These are phyloP conservation scores for Plasmodium adleri DNA, from an alignment of 169 alveolate genomes.

Conservation along the genomic window DNA sequence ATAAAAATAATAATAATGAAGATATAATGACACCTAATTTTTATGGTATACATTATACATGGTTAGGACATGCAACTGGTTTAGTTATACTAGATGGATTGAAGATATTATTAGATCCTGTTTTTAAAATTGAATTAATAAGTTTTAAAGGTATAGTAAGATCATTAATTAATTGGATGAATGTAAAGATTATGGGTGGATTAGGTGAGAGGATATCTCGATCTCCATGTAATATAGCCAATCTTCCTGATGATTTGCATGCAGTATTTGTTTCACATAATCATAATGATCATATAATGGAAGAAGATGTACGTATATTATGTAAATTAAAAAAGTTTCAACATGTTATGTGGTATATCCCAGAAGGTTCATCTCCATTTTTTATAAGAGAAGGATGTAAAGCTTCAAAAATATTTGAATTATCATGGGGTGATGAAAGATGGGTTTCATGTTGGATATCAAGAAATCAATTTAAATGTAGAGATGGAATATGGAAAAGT, in stretches of 20 bases:
- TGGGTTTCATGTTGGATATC: conserved; percentile 70
- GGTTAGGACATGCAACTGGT: conserved; percentile 75
- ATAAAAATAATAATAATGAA: conserved; percentile 13
- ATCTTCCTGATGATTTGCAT: conserved; percentile 56
- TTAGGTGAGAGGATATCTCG: conserved; percentile 59
- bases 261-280: conserved; percentile 73
- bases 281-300: conserved; percentile 68
- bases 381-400: conserved; percentile 63
- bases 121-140: conserved; percentile 57
- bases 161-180: conserved; percentile 56
- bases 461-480: conserved; percentile 34
- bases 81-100: conserved; percentile 51
- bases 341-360: conserved; percentile 72
- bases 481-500: conserved; percentile 69
- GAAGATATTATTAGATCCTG: conserved; percentile 66
- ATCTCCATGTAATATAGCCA: conserved; percentile 47
- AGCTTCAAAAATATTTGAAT: conserved; percentile 41
- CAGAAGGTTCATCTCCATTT: conserved; percentile 51
- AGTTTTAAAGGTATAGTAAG: conserved; percentile 55
- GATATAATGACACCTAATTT: conserved; percentile 36
- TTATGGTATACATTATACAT: conserved; percentile 65
- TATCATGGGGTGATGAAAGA: conserved; percentile 75
- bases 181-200: conserved; percentile 65
- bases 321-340: conserved; percentile 61
- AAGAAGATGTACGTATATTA: conserved; percentile 55